These are phyloP conservation scores for Amanita phalloides DNA, from an alignment of 768 basidiomycete species.

Conservation along the genomic window DNA sequence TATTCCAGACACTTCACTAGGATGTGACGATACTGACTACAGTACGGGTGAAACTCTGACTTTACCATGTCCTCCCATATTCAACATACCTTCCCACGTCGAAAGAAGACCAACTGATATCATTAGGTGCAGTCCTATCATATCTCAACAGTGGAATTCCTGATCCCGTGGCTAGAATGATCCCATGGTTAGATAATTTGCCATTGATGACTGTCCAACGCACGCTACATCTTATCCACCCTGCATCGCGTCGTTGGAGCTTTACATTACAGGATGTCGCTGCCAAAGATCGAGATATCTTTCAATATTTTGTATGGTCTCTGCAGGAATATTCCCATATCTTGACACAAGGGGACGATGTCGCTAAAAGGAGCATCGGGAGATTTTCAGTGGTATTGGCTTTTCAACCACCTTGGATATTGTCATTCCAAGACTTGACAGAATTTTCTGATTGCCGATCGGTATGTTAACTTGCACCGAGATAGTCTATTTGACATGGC, in stretches of 20 bases:
- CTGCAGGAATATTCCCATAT: background rate
- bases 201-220: slow-evolving; percentile 42
- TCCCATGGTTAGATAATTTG: slow-evolving; percentile 38
- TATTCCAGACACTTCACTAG: slow-evolving; percentile 24
- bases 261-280: slow-evolving; percentile 23
- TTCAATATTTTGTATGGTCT: slow-evolving; percentile 37
- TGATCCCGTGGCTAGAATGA: slow-evolving; percentile 22
- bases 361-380: slow-evolving; percentile 16
- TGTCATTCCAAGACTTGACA: slow-evolving; percentile 40
- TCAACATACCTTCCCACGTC: slow-evolving; percentile 21
- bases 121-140: slow-evolving; percentile 21
- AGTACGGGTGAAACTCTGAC: slow-evolving; percentile 29
- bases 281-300: slow-evolving; percentile 28
- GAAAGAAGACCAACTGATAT: slow-evolving; percentile 30
- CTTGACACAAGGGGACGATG: slow-evolving; percentile 3
- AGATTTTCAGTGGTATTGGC: slow-evolving; percentile 33
- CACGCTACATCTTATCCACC: slow-evolving; percentile 32
- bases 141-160: background rate
- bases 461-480: slow-evolving; percentile 15
- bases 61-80: slow-evolving; percentile 30
- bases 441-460: slow-evolving; percentile 37
- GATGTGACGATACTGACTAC: slow-evolving; percentile 26
- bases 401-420: slow-evolving; percentile 53
- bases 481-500: slow-evolving; percentile 7
- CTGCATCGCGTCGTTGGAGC: slow-evolving; percentile 29